phyloP scores from a whole-genome alignment of 2,329 filamentous ascomycete species.

The Fusarium buharicum region DNA sequence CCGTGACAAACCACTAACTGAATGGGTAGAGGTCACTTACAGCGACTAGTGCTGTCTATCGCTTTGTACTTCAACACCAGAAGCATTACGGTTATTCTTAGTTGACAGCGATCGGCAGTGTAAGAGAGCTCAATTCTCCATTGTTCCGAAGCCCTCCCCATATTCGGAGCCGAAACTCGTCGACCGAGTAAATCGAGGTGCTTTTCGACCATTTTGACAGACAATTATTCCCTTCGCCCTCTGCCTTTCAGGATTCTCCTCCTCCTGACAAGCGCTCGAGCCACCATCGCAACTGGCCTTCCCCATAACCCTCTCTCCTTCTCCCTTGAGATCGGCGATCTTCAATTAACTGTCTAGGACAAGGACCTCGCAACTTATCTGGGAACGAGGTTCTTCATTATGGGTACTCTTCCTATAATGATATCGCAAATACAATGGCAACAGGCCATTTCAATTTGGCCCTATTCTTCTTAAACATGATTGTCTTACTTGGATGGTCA shows the following conservation, averaged over 20 bases:
- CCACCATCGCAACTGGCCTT: constrained; percentile 24
- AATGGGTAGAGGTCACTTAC: no score
- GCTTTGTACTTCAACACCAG: no score
- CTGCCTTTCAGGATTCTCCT: not conserved
- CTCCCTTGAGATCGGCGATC: constrained; percentile 42
- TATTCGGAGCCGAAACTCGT: constrained; percentile 20
- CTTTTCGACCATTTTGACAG: not conserved
- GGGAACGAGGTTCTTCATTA: constrained; percentile 8
- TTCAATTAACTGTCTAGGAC: constrained; percentile 19
- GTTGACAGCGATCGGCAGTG: constrained; percentile 4
- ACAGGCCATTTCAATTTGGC: constrained; percentile 29
- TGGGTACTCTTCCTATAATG: no score
- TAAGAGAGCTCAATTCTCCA: not conserved
- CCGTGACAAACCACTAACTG: constrained; percentile 1
- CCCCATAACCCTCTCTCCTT: constrained; percentile 26
- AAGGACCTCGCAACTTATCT: constrained; percentile 7
- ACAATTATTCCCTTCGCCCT: constrained; percentile 1
- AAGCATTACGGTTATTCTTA: not conserved
- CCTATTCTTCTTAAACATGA: no score
- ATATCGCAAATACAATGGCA: not conserved
- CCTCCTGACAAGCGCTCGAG: constrained; percentile 19
- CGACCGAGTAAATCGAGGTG: not conserved
- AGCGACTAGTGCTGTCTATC: no score
- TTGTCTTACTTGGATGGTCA: no score
- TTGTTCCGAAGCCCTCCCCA: constrained; percentile 9